These are phyloP conservation scores for Zymoseptoria tritici DNA, from an alignment of 2,329 filamentous ascomycete species.

Conservation along the genomic window DNA sequence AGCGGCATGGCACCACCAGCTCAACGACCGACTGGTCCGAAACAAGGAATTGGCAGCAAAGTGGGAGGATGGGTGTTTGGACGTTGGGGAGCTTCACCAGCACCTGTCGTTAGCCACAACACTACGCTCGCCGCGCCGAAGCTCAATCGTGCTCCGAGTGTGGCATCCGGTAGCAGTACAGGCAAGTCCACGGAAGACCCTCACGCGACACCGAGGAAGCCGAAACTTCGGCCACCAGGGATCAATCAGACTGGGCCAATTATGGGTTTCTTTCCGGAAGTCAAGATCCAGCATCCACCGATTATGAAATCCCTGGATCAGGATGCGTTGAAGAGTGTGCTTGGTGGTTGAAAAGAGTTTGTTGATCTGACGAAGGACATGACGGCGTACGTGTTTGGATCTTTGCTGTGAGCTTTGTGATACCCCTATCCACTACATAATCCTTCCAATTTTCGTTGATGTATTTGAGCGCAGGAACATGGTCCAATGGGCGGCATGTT, in stretches of 20 bases:
- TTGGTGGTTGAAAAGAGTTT: slow-evolving; percentile 9
- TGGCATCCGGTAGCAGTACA: slow-evolving; percentile 13
- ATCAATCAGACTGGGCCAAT: slow-evolving; percentile 74
- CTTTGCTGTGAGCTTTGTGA: background rate
- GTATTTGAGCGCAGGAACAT: slow-evolving; percentile 32
- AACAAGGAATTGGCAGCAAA: slow-evolving; percentile 41
- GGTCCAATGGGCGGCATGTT: background rate
- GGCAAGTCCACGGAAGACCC: slow-evolving; percentile 18
- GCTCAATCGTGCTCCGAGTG: slow-evolving; percentile 9
- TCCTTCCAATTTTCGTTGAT: background rate
- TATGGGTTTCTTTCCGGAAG: slow-evolving; percentile 58
- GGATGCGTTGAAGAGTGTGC: slow-evolving; percentile 45
- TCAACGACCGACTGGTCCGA: slow-evolving; percentile 17
- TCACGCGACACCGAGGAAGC: slow-evolving; percentile 30
- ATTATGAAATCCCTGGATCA: slow-evolving; percentile 52
- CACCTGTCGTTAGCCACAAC: slow-evolving; percentile 22
- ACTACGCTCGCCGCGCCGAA: slow-evolving; percentile 6
- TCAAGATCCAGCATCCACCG: slow-evolving; percentile 47
- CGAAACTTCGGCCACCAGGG: slow-evolving; percentile 52
- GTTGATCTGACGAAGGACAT: background rate
- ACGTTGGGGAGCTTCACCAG: slow-evolving; percentile 52
- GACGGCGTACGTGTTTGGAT: background rate
- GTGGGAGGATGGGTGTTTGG: slow-evolving; percentile 61
- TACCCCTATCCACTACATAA: background rate
- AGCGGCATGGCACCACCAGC: slow-evolving; percentile 26